These are phyloP conservation scores for Avicennia marina DNA, from an alignment of 257 asterid genomes.

Conservation along the genomic window DNA sequence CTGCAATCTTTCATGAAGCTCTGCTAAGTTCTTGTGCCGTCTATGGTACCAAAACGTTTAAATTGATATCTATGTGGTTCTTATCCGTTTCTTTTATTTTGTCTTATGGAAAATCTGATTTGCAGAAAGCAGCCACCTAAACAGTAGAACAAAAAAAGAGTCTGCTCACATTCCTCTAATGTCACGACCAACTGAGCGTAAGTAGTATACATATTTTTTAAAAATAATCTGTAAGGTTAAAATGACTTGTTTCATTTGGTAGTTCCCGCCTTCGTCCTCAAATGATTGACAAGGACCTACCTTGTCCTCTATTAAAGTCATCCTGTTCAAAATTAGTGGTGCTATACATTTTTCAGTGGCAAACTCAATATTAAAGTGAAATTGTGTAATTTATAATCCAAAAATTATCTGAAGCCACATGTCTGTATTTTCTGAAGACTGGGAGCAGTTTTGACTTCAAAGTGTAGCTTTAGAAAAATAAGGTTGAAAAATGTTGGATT, in stretches of 20 bases:
- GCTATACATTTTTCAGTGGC: too few relatives aligned
- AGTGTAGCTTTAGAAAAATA: too few relatives aligned
- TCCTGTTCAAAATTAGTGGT: background rate
- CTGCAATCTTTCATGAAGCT: constrained; percentile 81
- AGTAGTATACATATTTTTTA: constrained; percentile 34
- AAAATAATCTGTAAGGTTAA: too few relatives aligned
- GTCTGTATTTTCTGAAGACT: too few relatives aligned
- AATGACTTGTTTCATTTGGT: constrained; percentile 3
- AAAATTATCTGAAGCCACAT: constrained; percentile 4
- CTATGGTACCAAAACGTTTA: constrained; percentile 26
- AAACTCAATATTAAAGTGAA: background rate
- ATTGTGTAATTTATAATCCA: background rate
- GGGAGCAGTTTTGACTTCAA: too few relatives aligned
- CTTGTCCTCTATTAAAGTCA: background rate
- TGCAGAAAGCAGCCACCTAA: constrained; percentile 46
- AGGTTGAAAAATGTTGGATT: too few relatives aligned
- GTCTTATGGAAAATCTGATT: constrained; percentile 25
- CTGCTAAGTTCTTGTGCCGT: constrained; percentile 32
- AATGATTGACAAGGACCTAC: background rate
- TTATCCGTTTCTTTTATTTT: constrained; percentile 15
- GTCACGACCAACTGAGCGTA: constrained; percentile 85
- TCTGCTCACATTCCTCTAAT: constrained; percentile 57
- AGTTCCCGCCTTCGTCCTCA: background rate
- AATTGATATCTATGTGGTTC: constrained; percentile 2
- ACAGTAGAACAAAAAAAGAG: constrained; percentile 48